These are phyloP conservation scores for Ophiostoma pallidulum DNA, from an alignment of 2,329 filamentous ascomycete species.

Conservation along the genomic window DNA sequence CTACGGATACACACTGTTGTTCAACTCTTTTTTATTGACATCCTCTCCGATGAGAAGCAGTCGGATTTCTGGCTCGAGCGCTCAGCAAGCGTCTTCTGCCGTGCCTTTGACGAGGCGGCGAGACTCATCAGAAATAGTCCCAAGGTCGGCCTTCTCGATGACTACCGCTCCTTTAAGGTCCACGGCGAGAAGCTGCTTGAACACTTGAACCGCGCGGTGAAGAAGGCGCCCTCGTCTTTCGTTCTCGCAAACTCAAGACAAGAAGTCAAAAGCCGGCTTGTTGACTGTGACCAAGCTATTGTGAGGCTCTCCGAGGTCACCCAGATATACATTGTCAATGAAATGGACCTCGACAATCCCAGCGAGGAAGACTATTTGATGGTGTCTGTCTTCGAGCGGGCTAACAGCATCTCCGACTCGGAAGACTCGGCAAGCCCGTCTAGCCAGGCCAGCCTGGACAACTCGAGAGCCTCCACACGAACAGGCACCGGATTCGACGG, in stretches of 20 bases:
- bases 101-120: constrained; percentile 38
- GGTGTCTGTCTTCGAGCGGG: constrained; percentile 41
- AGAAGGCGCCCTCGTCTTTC: constrained; percentile 17
- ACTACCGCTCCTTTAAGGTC: constrained; percentile 42
- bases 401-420: constrained; percentile 38
- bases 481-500: constrained; percentile 3
- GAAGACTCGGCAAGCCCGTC: constrained; percentile 35
- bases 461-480: background rate
- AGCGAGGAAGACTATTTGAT: constrained; percentile 22
- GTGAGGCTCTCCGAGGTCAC: constrained; percentile 33
- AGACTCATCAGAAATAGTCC: constrained; percentile 32
- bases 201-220: constrained; percentile 33
- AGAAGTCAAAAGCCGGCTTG: constrained; percentile 28
- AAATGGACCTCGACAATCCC: constrained; percentile 4
- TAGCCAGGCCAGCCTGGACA: constrained; percentile 23
- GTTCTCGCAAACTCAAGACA: constrained; percentile 22
- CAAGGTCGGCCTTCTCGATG: constrained; percentile 37
- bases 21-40: constrained; percentile 43
- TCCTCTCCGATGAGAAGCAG: constrained; percentile 32
- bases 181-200: constrained; percentile 39
- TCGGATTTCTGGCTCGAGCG: constrained; percentile 40
- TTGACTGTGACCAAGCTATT: constrained; percentile 32
- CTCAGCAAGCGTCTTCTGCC: constrained; percentile 38
- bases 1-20: constrained; percentile 43
- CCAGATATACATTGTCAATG: constrained; percentile 28